These are phyloP conservation scores for Zymoseptoria tritici DNA, from an alignment of 2,329 filamentous ascomycete genomes.

Conservation along the genomic window DNA sequence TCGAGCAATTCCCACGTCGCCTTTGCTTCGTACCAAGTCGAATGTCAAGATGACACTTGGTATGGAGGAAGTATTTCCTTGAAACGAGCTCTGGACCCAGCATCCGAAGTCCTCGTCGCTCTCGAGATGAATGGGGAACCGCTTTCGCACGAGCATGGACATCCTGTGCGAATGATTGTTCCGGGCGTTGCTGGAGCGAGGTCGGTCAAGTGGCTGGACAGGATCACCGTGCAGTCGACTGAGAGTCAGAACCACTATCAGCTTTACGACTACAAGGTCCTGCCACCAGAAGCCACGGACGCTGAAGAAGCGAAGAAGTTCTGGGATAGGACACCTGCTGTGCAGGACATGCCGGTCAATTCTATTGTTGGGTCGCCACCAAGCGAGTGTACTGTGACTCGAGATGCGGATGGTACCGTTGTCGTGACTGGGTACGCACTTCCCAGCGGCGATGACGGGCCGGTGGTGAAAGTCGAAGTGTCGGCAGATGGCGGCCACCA, in stretches of 20 bases:
- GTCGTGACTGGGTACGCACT: constrained; percentile 50
- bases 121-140: constrained; percentile 64
- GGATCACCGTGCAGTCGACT: constrained; percentile 50
- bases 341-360: constrained; percentile 40
- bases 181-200: constrained; percentile 57
- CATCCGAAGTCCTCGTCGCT: constrained; percentile 54
- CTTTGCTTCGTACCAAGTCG: constrained; percentile 47
- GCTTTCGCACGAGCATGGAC: constrained; percentile 58
- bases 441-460: constrained; percentile 46
- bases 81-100: constrained; percentile 36
- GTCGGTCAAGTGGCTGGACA: constrained; percentile 55
- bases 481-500: constrained; percentile 41
- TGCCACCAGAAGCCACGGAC: constrained; percentile 46
- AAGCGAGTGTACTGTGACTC: constrained; percentile 36
- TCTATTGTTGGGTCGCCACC: constrained; percentile 40
- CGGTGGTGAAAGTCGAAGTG: constrained; percentile 48
- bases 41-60: constrained; percentile 51
- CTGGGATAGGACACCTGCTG: constrained; percentile 44
- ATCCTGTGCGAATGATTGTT: constrained; percentile 54
- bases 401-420: constrained; percentile 36
- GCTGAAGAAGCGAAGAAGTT: constrained; percentile 45
- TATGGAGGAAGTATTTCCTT: constrained; percentile 52
- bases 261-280: constrained; percentile 50
- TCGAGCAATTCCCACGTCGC: constrained; percentile 43
- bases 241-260: constrained; percentile 53